Evolutionary conservation across 2,329 filamentous ascomycete genomes (phyloP).

Genomic region (Colletotrichum sp.): DNA sequence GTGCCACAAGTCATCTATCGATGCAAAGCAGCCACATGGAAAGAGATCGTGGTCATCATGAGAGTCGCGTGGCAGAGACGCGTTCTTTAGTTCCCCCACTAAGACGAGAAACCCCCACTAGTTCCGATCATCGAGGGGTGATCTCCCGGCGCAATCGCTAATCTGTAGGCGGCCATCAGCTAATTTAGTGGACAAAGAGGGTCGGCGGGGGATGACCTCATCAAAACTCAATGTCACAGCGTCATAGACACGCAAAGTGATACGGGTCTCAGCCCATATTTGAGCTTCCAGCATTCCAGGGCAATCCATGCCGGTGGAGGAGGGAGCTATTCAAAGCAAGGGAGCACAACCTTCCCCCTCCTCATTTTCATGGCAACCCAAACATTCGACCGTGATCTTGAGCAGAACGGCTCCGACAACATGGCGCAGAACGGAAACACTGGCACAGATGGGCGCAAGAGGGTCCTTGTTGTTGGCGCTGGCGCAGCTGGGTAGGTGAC

Average conservation of each 20-base stretch:
- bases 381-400: not conserved
- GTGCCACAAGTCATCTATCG: not conserved
- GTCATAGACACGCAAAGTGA: slow-evolving; percentile 15
- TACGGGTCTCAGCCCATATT: not conserved
- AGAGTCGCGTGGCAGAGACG: not conserved
- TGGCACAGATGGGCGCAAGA: slow-evolving; percentile 25
- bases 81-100: not conserved
- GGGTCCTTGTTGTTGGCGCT: slow-evolving; percentile 44
- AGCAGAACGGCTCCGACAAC: slow-evolving; percentile 1
- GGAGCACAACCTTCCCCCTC: not conserved
- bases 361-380: not conserved
- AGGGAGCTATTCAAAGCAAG: not conserved
- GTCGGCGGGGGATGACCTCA: slow-evolving; percentile 10
- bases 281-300: not conserved
- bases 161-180: not conserved
- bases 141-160: slow-evolving; percentile 8
- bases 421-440: slow-evolving; percentile 16
- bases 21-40: not conserved
- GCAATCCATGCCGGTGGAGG: not conserved
- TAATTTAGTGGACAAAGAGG: not conserved
- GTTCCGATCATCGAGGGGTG: slow-evolving; percentile 11
- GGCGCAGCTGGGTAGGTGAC: slow-evolving; percentile 40
- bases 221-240: slow-evolving; percentile 10
- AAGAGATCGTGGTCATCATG: not conserved
- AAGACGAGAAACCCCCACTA: slow-evolving; percentile 1